Evolutionary conservation across 2,329 filamentous ascomycete genomes (phyloP).

Genomic region (Ascosphaera acerosa): DNA sequence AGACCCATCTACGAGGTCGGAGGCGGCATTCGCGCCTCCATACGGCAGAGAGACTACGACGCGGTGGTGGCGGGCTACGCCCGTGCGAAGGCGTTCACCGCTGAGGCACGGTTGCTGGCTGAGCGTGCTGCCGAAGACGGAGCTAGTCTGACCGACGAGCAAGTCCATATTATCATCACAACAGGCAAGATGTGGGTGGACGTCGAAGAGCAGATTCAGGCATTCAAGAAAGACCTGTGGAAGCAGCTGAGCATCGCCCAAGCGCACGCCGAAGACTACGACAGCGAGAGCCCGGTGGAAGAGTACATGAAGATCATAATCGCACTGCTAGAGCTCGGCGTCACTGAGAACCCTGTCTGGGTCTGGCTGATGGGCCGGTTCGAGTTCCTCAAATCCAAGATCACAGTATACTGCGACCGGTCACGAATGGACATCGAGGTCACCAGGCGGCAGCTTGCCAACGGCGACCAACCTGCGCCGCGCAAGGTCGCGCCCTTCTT

Average conservation of each 20-base stretch:
- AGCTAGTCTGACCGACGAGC: conserved; percentile 41
- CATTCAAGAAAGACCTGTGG: conserved; percentile 80
- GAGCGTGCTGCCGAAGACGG: conserved; percentile 26
- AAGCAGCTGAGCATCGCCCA: conserved; percentile 48
- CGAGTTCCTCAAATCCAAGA: conserved; percentile 69
- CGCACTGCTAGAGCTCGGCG: conserved; percentile 73
- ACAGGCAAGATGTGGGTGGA: conserved; percentile 90
- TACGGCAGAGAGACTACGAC: conserved; percentile 80
- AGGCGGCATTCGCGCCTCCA: conserved; percentile 50
- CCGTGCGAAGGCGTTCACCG: conserved; percentile 55
- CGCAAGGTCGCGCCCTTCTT: conserved; percentile 50
- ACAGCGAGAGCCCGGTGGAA: conserved; percentile 30
- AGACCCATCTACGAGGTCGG: conserved; percentile 63
- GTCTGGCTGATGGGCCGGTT: conserved; percentile 80
- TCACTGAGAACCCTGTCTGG: conserved; percentile 91
- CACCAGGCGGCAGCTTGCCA: conserved; percentile 53
- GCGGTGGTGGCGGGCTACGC: conserved; percentile 65
- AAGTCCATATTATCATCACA: conserved; percentile 67
- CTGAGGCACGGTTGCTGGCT: conserved; percentile 48
- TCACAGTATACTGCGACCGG: conserved; percentile 56
- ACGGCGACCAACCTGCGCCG: conserved; percentile 42
- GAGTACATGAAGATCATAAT: conserved; percentile 84
- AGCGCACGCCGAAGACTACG: conserved; percentile 26
- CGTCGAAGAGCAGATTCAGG: conserved; percentile 62
- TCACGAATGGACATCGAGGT: conserved; percentile 83